A percentile compares a stretch with the other conserved stretches of the same genome.
Evolutionary conservation across 306 rosid genomes (phyloP).

Genomic region (Quercus suber): DNA sequence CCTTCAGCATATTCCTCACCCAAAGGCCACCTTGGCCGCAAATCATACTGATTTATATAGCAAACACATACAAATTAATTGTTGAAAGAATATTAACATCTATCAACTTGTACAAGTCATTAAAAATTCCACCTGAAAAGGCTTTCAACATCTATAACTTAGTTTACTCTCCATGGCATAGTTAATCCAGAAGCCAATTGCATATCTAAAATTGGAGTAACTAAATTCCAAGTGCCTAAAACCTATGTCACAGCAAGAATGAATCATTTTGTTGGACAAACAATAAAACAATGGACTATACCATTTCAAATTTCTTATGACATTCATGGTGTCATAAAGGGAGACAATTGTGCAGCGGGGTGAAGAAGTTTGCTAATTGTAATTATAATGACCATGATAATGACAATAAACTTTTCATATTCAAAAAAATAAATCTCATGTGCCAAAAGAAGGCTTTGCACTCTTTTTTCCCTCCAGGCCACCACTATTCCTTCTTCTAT

Average conservation of each 20-base stretch:
- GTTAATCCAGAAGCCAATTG: neutral
- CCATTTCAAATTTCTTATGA: neutral
- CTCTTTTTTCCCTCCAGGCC: neutral
- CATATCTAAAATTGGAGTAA: neutral
- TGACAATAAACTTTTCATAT: neutral
- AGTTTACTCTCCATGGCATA: neutral
- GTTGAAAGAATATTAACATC: neutral
- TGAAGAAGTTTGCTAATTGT: too few relatives aligned
- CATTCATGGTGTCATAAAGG: too few relatives aligned
- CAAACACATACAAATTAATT: neutral
- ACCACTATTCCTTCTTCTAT: too few relatives aligned
- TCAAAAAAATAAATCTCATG: neutral
- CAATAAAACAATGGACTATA: neutral
- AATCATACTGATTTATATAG: constrained; percentile 51
- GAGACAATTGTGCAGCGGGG: too few relatives aligned
- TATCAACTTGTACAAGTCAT: too few relatives aligned
- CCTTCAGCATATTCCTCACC: constrained; percentile 88
- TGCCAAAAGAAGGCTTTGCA: neutral
- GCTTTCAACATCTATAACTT: neutral
- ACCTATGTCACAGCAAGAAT: neutral
- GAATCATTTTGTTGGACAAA: neutral
- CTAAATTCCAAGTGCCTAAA: neutral
- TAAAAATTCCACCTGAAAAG: too few relatives aligned
- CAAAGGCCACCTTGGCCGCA: constrained; percentile 94
- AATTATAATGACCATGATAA: too few relatives aligned